A percentile compares a stretch with the other conserved stretches of the same genome.
Evolutionary conservation across 352 stramenopile species (phyloP).

Genomic region (Phytophthora pluvialis): DNA sequence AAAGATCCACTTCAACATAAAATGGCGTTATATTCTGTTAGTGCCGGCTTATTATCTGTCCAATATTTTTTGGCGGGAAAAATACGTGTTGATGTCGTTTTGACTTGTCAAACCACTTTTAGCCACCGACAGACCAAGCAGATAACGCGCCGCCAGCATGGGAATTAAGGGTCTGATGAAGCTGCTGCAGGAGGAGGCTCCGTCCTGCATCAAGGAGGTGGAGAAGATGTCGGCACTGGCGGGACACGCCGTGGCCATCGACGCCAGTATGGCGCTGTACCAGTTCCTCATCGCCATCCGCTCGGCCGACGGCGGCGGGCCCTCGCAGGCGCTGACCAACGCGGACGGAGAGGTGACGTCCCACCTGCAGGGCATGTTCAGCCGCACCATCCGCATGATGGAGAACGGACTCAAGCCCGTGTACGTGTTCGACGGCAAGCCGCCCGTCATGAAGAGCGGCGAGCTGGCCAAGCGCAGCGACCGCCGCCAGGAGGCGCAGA

Average conservation of each 20-base stretch:
- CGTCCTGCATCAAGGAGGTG: conserved; percentile 95
- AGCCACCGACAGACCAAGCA: not conserved
- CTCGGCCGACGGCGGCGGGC: conserved; percentile 83
- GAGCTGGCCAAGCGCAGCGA: conserved; percentile 96
- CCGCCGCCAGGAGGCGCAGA: conserved; percentile 89
- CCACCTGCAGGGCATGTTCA: conserved; percentile 97
- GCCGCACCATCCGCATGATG: conserved; percentile 98
- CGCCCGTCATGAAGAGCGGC: conserved; percentile 96
- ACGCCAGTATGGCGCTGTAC: conserved; percentile 99
- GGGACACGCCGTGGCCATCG: conserved; percentile 97
- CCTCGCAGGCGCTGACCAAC: conserved; percentile 96
- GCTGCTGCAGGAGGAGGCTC: conserved; percentile 97
- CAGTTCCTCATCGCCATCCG: conserved; percentile 96
- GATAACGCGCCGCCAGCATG: conserved; percentile 65
- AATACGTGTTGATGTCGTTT: not conserved
- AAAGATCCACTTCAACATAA: conserved; percentile 14
- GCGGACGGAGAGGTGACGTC: conserved; percentile 96
- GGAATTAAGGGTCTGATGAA: conserved; percentile 99
- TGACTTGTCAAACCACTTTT: conserved; percentile 7
- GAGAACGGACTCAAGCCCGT: conserved; percentile 97
- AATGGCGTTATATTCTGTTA: not conserved
- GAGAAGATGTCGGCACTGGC: conserved; percentile 94
- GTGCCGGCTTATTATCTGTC: no score
- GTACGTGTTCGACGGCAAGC: conserved; percentile 99
- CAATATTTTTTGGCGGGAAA: conserved; percentile 4